A percentile compares a stretch with the other conserved stretches of the same genome.
Evolutionary conservation across 1,284 basidiomycete genomes (phyloP).

Genomic region (Ceratobasidium sp.): DNA sequence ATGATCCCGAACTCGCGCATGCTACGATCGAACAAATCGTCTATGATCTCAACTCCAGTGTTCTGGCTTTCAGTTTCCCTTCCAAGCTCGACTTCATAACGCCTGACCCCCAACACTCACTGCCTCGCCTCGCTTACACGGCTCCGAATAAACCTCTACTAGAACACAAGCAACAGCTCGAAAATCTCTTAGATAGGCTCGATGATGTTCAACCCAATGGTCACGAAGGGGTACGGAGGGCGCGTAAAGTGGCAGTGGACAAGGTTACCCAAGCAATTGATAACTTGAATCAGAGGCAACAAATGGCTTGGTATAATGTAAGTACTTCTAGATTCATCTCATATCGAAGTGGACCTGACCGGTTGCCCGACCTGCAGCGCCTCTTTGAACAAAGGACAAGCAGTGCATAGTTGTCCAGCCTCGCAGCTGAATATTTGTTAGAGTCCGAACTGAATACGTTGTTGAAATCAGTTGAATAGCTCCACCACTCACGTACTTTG

Average conservation of each 20-base stretch:
- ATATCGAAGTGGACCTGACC: neutral
- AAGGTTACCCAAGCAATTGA: constrained; percentile 5
- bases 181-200: constrained; percentile 9
- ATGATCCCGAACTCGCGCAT: neutral
- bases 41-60: neutral
- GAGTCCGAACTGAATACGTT: too few species aligned
- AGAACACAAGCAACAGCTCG: constrained; percentile 19
- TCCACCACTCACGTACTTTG: too few species aligned
- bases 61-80: constrained; percentile 14
- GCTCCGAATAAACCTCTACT: constrained; percentile 11
- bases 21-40: constrained; percentile 9
- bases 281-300: neutral
- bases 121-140: constrained; percentile 7
- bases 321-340: neutral
- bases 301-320: constrained; percentile 12
- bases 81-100: constrained; percentile 23
- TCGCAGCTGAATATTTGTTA: too few species aligned
- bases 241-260: constrained; percentile 9
- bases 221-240: constrained; percentile 5
- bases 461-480: too few species aligned
- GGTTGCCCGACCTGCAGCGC: too few species aligned
- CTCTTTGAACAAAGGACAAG: too few species aligned
- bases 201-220: neutral
- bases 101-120: neutral
- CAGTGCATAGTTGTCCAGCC: too few species aligned